Conservation (phyloP, 108 stramenopile species). For the Cyclotella kingstonii region DNA sequence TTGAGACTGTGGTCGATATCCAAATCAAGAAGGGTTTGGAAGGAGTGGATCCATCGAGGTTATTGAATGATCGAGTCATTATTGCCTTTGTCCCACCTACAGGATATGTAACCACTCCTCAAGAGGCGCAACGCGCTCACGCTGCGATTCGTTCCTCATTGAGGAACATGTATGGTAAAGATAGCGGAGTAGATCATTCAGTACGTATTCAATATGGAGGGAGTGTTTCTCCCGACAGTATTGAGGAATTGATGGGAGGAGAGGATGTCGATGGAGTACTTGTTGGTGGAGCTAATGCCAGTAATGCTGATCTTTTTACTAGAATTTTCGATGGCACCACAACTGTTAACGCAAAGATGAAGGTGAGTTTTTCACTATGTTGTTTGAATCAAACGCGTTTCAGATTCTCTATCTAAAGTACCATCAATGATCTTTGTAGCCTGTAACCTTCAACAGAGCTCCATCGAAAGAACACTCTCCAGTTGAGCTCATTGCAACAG, state of each 20-base stretch:
- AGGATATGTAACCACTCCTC: constrained; percentile 85
- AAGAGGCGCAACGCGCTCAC: constrained; percentile 62
- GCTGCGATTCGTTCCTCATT: constrained; percentile 44
- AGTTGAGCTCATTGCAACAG: constrained; percentile 13
- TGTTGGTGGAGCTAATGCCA: constrained; percentile 71
- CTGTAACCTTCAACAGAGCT: too few species aligned
- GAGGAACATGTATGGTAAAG: constrained; percentile 26
- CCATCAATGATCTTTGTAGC: too few species aligned
- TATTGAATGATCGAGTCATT: constrained; percentile 49
- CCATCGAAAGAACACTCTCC: constrained; percentile 13
- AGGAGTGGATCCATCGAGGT: constrained; percentile 35
- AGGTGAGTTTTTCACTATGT: constrained; percentile 12
- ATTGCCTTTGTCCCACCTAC: constrained; percentile 92
- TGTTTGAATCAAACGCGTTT: too few species aligned
- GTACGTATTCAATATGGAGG: constrained; percentile 70
- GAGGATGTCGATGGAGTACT: constrained; percentile 72
- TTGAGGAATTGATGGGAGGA: constrained; percentile 48
- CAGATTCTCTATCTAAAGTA: too few species aligned
- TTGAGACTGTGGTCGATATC: constrained; percentile 38
- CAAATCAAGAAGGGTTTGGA: constrained; percentile 52
- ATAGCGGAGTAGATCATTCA: constrained; percentile 16
- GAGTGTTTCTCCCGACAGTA: constrained; percentile 56
- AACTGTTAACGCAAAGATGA: constrained; percentile 5
- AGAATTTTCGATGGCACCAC: constrained; percentile 63
- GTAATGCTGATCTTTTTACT: constrained; percentile 66